Percentiles rank a stretch among this genome's conserved stretches.
Evolutionary conservation across 176 grass and related monocot species (phyloP).

Genomic region (Eragrostis curvula): DNA sequence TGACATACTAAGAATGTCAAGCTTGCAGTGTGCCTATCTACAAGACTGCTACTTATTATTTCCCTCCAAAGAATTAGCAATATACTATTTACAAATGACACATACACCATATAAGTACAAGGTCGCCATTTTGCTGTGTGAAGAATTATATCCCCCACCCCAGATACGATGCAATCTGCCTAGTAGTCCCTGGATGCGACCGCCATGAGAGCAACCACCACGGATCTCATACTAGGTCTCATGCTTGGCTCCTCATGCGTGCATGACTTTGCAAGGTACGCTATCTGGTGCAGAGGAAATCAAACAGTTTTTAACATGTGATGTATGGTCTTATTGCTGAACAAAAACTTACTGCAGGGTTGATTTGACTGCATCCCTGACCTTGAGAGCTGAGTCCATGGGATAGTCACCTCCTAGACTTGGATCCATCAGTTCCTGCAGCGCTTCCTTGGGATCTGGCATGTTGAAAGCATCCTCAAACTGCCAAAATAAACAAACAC

Average conservation of each 20-base stretch:
- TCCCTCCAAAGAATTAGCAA: no score
- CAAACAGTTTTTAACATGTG: background rate
- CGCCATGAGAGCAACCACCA: constrained; percentile 70
- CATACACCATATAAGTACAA: background rate
- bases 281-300: constrained; percentile 46
- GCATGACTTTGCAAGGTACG: constrained; percentile 67
- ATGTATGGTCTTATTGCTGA: background rate
- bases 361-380: constrained; percentile 27
- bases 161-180: background rate
- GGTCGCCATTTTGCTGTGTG: background rate
- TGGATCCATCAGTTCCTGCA: constrained; percentile 64
- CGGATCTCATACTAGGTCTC: constrained; percentile 67
- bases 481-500: constrained; percentile 35
- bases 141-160: no score
- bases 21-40: background rate
- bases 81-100: background rate
- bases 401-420: constrained; percentile 58
- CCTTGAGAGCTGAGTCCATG: constrained; percentile 64
- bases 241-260: constrained; percentile 57
- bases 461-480: constrained; percentile 57
- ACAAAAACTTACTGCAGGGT: background rate
- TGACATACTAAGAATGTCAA: background rate
- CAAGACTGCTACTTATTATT: background rate
- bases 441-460: constrained; percentile 45
- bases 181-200: constrained; percentile 38